Evolutionary conservation across 179 eudicot genomes (phyloP).

Genomic region (Beta corolliflora): DNA sequence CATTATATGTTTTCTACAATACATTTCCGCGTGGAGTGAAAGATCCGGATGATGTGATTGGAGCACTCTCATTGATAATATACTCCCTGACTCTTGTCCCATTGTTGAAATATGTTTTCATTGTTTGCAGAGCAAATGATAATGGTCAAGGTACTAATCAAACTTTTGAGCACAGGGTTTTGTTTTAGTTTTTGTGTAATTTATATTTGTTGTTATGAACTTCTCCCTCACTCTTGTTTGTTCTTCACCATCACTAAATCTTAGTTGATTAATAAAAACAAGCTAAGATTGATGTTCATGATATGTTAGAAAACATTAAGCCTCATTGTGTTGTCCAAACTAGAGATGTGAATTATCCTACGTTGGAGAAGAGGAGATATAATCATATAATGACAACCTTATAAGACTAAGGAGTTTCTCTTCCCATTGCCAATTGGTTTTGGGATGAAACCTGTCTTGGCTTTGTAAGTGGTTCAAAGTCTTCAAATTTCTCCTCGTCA

Average conservation of each 20-base stretch:
- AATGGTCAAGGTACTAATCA: slow-evolving; percentile 83
- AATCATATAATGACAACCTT: too few relatives aligned
- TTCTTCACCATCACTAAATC: background rate
- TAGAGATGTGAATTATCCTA: too few relatives aligned
- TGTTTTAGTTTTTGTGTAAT: slow-evolving; percentile 8
- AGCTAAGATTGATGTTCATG: background rate
- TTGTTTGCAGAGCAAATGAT: slow-evolving; percentile 96
- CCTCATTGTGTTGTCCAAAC: too few relatives aligned
- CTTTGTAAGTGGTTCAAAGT: too few relatives aligned
- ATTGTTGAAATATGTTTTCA: slow-evolving; percentile 86
- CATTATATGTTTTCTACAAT: slow-evolving; percentile 94
- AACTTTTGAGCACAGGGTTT: slow-evolving; percentile 6
- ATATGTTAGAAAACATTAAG: background rate
- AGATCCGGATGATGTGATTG: slow-evolving; percentile 80
- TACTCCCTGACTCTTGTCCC: slow-evolving; percentile 93
- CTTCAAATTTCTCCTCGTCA: too few relatives aligned
- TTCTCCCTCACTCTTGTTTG: background rate
- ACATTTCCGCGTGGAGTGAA: slow-evolving; percentile 76
- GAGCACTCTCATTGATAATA: slow-evolving; percentile 92
- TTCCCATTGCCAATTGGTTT: too few relatives aligned
- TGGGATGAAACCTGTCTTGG: too few relatives aligned
- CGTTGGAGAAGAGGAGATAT: too few relatives aligned
- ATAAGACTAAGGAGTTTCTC: too few relatives aligned
- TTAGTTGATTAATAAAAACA: too few relatives aligned
- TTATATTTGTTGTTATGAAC: background rate